phyloP scores from a whole-genome alignment of 345 rosid genomes.

The Salix exigua region DNA sequence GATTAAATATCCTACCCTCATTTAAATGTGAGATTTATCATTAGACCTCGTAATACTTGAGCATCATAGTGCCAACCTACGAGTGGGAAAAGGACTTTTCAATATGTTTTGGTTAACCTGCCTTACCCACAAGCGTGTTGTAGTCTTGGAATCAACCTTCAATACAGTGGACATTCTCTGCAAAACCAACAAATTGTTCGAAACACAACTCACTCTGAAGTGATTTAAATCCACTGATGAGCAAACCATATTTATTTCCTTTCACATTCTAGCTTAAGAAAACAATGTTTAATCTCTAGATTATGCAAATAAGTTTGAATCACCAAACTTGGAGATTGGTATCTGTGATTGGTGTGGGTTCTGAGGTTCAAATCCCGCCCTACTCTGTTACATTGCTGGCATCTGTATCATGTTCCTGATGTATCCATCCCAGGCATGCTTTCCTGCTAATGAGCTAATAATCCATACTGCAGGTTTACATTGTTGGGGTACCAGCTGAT shows the following conservation, averaged over 20 bases:
- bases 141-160: too few relatives aligned
- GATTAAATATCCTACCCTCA: not conserved
- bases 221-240: not conserved
- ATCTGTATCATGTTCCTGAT: not conserved
- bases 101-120: not conserved
- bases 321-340: not conserved
- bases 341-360: not conserved
- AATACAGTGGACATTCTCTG: too few relatives aligned
- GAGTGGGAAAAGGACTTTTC: not conserved
- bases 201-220: not conserved
- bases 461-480: conserved; percentile 24
- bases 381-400: not conserved
- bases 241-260: not conserved
- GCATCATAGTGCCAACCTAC: not conserved
- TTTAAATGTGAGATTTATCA: not conserved
- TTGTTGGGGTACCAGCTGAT: conserved; percentile 25
- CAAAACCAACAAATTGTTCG: not conserved
- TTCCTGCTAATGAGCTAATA: not conserved
- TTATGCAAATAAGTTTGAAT: not conserved
- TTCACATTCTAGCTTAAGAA: not conserved
- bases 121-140: not conserved
- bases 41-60: not conserved
- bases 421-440: not conserved
- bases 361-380: not conserved
- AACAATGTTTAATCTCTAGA: not conserved